A percentile compares a stretch with the other conserved stretches of the same genome.
These are phyloP conservation scores for Tulasnella sp. DNA, from an alignment of 768 basidiomycete species.

Conservation along the genomic window DNA sequence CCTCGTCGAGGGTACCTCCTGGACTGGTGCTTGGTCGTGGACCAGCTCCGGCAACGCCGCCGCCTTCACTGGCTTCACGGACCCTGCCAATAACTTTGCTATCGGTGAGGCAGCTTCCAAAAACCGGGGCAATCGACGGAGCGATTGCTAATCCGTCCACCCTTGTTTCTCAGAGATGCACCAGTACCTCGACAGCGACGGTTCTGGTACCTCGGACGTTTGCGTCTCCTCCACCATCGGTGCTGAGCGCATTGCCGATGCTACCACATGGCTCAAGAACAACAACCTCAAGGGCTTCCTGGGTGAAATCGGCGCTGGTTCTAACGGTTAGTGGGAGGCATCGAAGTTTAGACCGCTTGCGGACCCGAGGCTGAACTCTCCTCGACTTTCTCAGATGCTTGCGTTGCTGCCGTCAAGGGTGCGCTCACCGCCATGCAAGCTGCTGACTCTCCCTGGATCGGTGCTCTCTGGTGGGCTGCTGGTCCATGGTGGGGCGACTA, in stretches of 20 bases:
- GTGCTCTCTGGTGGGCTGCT: slow-evolving; percentile 30
- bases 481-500: slow-evolving; percentile 19
- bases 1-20: slow-evolving; percentile 43
- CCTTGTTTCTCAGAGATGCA: slow-evolving; percentile 50
- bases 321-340: slow-evolving; percentile 31
- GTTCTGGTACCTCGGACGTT: slow-evolving; percentile 46
- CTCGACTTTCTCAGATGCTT: slow-evolving; percentile 33
- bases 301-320: slow-evolving; percentile 56
- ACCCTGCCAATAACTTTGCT: slow-evolving; percentile 59
- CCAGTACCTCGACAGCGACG: slow-evolving; percentile 65
- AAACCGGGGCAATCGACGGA: not conserved
- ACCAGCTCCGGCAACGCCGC: slow-evolving; percentile 53
- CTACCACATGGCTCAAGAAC: slow-evolving; percentile 56
- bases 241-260: slow-evolving; percentile 51
- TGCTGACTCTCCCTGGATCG: slow-evolving; percentile 49
- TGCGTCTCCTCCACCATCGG: slow-evolving; percentile 62
- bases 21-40: slow-evolving; percentile 63
- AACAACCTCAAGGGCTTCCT: slow-evolving; percentile 61
- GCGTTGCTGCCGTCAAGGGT: slow-evolving; percentile 49
- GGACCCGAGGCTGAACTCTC: not conserved
- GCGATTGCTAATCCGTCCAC: not conserved
- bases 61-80: slow-evolving; percentile 50
- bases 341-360: not conserved
- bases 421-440: slow-evolving; percentile 58
- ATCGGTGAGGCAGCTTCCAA: slow-evolving; percentile 41